Evolutionary conservation across 768 basidiomycete species (phyloP).

Genomic region (Tulasnella sp.): DNA sequence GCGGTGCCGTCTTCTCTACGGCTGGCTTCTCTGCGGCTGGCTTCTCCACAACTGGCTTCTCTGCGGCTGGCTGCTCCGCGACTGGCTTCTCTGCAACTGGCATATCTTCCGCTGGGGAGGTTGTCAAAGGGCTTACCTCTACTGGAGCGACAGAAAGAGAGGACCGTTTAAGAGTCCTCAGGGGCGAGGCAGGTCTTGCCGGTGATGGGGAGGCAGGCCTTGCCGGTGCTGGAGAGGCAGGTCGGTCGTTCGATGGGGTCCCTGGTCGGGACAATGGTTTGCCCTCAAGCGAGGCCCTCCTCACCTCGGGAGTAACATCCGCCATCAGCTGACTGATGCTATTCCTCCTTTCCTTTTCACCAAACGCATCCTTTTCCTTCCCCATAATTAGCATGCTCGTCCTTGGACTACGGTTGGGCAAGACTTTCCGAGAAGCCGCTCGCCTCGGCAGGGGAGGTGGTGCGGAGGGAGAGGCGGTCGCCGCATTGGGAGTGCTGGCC

Average conservation of each 20-base stretch:
- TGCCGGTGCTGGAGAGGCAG: neutral
- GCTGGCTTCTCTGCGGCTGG: neutral
- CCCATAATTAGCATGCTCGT: slow-evolving; percentile 9
- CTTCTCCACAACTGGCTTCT: neutral
- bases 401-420: slow-evolving; percentile 9
- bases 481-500: slow-evolving; percentile 5
- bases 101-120: neutral
- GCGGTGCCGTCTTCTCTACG: neutral
- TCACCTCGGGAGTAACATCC: neutral
- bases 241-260: neutral
- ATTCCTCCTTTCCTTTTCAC: slow-evolving; percentile 9
- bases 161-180: neutral
- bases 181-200: neutral
- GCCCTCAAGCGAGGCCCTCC: neutral
- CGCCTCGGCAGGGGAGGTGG: slow-evolving; percentile 33
- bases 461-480: neutral
- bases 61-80: neutral
- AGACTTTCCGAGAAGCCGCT: slow-evolving; percentile 30
- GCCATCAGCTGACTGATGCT: neutral
- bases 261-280: neutral
- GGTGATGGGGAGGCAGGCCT: neutral
- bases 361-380: neutral
- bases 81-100: neutral
- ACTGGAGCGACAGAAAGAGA: neutral
- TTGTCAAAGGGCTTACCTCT: neutral